phyloP scores from a whole-genome alignment of 495 filamentous ascomycete genomes.

The Xylaria cubensis region DNA sequence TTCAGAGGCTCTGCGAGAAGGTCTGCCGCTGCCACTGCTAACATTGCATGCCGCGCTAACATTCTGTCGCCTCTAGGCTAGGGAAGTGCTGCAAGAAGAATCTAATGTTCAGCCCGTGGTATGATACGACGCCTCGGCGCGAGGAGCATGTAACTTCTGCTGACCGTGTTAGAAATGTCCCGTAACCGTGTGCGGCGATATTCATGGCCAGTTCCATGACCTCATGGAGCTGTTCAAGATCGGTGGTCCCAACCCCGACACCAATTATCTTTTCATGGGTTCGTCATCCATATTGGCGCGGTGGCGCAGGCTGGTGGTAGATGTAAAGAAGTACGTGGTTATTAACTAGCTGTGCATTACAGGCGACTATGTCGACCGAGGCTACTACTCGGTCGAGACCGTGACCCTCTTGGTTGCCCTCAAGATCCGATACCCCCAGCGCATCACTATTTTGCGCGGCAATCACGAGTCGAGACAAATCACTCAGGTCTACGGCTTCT shows the following conservation, averaged over 20 bases:
- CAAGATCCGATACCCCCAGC: slow-evolving; percentile 94
- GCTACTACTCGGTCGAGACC: slow-evolving; percentile 96
- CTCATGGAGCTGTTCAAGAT: slow-evolving; percentile 96
- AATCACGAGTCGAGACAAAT: slow-evolving; percentile 98
- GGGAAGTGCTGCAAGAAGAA: slow-evolving; percentile 95
- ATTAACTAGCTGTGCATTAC: slow-evolving; percentile 24
- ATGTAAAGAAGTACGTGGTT: neutral
- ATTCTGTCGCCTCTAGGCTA: slow-evolving; percentile 63
- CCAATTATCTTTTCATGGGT: slow-evolving; percentile 97
- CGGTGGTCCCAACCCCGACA: slow-evolving; percentile 88
- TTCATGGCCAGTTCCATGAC: slow-evolving; percentile 93
- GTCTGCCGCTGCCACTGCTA: slow-evolving; percentile 57
- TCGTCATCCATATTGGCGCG: slow-evolving; percentile 33
- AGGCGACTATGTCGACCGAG: slow-evolving; percentile 97
- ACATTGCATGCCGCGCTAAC: slow-evolving; percentile 27
- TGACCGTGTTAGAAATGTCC: slow-evolving; percentile 78
- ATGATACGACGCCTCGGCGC: slow-evolving; percentile 47
- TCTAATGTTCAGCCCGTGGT: slow-evolving; percentile 99
- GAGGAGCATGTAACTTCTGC: slow-evolving; percentile 20
- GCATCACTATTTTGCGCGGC: slow-evolving; percentile 95
- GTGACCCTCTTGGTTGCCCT: slow-evolving; percentile 92
- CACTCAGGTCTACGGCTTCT: slow-evolving; percentile 97
- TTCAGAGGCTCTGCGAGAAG: slow-evolving; percentile 96
- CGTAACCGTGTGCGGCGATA: slow-evolving; percentile 92
- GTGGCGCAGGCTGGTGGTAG: neutral